phyloP scores from a whole-genome alignment of 129 eudicot genomes.

The Erigeron canadensis region DNA sequence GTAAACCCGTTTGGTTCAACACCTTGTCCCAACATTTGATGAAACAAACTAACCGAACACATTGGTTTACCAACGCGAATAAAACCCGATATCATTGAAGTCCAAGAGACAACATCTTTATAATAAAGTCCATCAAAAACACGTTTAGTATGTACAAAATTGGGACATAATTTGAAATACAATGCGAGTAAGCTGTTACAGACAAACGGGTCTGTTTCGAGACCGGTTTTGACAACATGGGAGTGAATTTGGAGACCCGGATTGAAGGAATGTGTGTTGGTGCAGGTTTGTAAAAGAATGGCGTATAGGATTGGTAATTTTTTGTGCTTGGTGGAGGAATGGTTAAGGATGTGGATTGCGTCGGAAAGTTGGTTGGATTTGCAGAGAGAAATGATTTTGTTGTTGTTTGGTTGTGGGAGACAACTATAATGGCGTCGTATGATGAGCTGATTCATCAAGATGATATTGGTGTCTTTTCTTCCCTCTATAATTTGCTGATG shows the following conservation, averaged over 20 bases:
- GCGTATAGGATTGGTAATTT: constrained; percentile 84
- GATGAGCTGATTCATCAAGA: constrained; percentile 46
- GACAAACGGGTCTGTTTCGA: constrained; percentile 64
- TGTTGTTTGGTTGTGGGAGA: constrained; percentile 25
- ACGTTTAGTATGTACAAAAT: constrained; percentile 39
- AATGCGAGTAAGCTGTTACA: constrained; percentile 78
- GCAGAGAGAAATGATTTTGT: constrained; percentile 47
- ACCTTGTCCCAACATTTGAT: constrained; percentile 53
- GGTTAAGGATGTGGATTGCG: constrained; percentile 55
- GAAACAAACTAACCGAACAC: constrained; percentile 39
- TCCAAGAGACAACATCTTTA: constrained; percentile 81
- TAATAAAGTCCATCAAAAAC: constrained; percentile 52
- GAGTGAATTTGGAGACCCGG: constrained; percentile 68
- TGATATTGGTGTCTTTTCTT: background rate
- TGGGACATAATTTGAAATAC: constrained; percentile 63
- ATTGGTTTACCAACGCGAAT: constrained; percentile 48
- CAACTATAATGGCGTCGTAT: constrained; percentile 41
- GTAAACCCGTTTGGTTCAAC: constrained; percentile 73
- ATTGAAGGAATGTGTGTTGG: constrained; percentile 36
- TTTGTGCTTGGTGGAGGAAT: constrained; percentile 24
- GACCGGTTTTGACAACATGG: constrained; percentile 63
- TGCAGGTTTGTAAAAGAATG: constrained; percentile 60
- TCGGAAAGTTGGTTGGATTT: constrained; percentile 46
- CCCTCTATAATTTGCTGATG: too few relatives aligned
- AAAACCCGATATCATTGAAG: constrained; percentile 75